Evolutionary conservation across 2,329 filamentous ascomycete genomes (phyloP), one percentile per base, ranked within the genome.

Genomic region (Elsinoe arachidis): DNA sequence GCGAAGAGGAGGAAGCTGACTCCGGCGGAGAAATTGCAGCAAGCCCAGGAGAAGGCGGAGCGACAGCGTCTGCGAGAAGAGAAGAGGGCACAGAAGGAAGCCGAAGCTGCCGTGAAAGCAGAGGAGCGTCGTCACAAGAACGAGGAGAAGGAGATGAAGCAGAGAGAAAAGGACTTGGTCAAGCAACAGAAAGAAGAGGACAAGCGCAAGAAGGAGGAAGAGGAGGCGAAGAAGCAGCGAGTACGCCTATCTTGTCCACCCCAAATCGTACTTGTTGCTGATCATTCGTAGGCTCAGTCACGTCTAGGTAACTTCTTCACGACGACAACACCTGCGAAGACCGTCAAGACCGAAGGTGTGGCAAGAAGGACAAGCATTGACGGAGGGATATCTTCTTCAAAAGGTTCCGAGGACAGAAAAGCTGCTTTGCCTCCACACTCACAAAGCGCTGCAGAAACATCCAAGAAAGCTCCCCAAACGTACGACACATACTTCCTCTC

Each of bases 401-500:
- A 51, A 35, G 26, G 17, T 51, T 23, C 46, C 14, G 34, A 51
- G 15, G 46, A 51, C 2, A 11, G 12, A 19, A 26, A 15, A 19
- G 11, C 26, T 51, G 14, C n/a, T 30, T 59, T 1, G 3, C 30
- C 14, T 37, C 46, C 37, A 38, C 46, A 15, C 51, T 54, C 23
- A 54, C 53, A 15, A 14, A 46, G 2, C 44, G 39, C 4, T 21
- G 30, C 30, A 54, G 30, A 43, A 23, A 23, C 41, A 3, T 23
- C 39, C 15, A 41, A 26, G 35, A 17, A 53, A 14, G 65, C 66
- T 12, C 23, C 70, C 21, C 71, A 69, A 5, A 74, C 77, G 60
- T 73, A 75, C 59, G 63, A 87, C 15, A 84, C 82, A 63, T 75
- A 79, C 35, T 97, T 97, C 66, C 80, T 90, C 33, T 84, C 88